These are phyloP conservation scores for Nicotiana otophora DNA, from an alignment of 257 asterid genomes.

Conservation along the genomic window DNA sequence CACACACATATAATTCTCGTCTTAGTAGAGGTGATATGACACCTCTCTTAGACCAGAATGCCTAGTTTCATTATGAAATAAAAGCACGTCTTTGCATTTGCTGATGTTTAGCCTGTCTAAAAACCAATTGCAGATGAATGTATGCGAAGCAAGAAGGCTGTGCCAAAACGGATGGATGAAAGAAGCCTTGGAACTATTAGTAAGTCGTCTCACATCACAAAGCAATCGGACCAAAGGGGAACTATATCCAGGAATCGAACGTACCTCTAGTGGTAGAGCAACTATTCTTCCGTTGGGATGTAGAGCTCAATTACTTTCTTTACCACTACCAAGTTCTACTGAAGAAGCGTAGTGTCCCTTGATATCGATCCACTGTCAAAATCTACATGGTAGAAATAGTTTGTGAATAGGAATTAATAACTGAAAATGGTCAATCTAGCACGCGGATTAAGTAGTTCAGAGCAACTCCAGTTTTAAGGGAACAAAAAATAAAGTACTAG, in stretches of 20 bases:
- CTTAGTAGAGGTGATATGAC: neutral
- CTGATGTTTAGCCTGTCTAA: neutral
- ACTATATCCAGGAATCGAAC: neutral
- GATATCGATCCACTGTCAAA: neutral
- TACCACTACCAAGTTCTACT: neutral
- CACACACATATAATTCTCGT: neutral
- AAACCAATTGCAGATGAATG: conserved; percentile 24
- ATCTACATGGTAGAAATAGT: neutral
- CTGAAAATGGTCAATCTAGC: neutral
- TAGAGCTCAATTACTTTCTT: neutral
- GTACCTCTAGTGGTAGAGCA: neutral
- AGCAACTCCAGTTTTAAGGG: neutral
- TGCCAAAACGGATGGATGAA: conserved; percentile 38
- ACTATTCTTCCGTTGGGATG: neutral
- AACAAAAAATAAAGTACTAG: no score
- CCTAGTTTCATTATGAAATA: neutral
- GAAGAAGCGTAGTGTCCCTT: neutral
- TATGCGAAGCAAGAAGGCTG: conserved; percentile 29
- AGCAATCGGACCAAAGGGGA: neutral
- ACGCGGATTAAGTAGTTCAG: neutral
- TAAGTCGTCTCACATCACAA: conserved; percentile 9
- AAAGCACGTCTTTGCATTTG: neutral
- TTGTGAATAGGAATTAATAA: neutral
- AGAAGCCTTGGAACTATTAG: conserved; percentile 31
- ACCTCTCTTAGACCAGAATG: neutral